Base-by-base conservation (phyloP, 306 rosid species). In the Trifolium repens region DNA sequence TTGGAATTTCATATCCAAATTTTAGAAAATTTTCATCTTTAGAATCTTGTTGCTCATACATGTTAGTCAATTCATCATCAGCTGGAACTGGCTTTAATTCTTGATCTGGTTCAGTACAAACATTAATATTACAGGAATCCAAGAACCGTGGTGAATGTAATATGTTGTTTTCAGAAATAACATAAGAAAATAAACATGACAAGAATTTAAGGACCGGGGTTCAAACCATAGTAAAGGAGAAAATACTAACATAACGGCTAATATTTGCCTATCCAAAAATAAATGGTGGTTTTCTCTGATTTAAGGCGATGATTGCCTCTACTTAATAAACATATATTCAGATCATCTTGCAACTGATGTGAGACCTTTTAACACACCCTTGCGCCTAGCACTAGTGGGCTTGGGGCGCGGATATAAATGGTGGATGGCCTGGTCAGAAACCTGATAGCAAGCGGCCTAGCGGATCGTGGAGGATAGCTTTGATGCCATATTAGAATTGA, bases 91-190 rank as follows among this genome's bases (percentile, higher is more conserved):
- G 57, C 54, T 50, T 70, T 19, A 26, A 30, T 63, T 76, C 78
- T 78, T 69, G 55, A 71, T 82, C 82, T 80, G 76, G 47, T 74
- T 73, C 68, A 32, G 69, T 13, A 54, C 46, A 78, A 80, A 43
- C 40, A 69, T 4, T 14, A 61, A 26, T 3, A 64, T 43, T 47
- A 50, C 22, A 71, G 0, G 8, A 71, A 15, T 19, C 22, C 44
- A 34, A 50, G 16, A 39, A 44, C 22, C 30, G 67, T 17, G 39
- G 17, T 17, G 11, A 44, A 57, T 17, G 14, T 64, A n/a, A 71
- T 5, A 72, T 35, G 34, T 30, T 73, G 30, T 43, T 73, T 55
- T 9, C 24, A 30, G 16, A 27, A 75, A 40, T 5, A 50, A 26
- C 59, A 9, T 22, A 49, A 11, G 30, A 5, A 71, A 54, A 71